These are phyloP conservation scores for Eucalyptus erythrocorys DNA, from an alignment of 345 rosid species.

Conservation along the genomic window DNA sequence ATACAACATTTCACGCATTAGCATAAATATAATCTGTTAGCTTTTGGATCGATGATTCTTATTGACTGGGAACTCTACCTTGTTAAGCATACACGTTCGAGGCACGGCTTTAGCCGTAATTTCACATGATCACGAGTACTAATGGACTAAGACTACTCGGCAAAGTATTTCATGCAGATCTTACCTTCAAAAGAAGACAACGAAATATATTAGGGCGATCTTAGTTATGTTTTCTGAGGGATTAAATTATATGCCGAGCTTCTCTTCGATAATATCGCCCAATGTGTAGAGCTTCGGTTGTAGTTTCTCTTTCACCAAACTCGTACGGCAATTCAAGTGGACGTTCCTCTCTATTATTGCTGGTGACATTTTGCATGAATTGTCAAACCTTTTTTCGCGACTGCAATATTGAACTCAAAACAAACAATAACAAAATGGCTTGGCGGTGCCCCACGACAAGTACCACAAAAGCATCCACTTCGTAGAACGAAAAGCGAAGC, in stretches of 20 bases:
- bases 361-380: not conserved
- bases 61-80: not conserved
- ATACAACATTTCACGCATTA: not conserved
- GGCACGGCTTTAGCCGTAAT: not conserved
- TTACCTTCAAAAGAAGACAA: not conserved
- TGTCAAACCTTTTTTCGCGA: not conserved
- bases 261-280: not conserved
- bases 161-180: not conserved
- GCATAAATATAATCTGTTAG: not conserved
- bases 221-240: not conserved
- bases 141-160: not conserved
- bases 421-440: not conserved
- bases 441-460: not conserved
- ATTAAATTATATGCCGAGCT: not conserved
- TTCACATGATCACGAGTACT: not conserved
- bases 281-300: not conserved
- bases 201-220: not conserved
- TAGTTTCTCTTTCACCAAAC: not conserved
- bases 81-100: fast-evolving
- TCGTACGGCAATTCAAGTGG: not conserved
- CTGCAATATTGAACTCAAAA: not conserved
- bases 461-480: not conserved
- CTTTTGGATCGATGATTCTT: not conserved
- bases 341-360: not conserved
- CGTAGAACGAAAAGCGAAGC: not conserved